Percentiles rank a stretch among this genome's conserved stretches.
These are phyloP conservation scores for Xylogone sp. DNA, from an alignment of 2,329 filamentous ascomycete genomes.

Conservation along the genomic window DNA sequence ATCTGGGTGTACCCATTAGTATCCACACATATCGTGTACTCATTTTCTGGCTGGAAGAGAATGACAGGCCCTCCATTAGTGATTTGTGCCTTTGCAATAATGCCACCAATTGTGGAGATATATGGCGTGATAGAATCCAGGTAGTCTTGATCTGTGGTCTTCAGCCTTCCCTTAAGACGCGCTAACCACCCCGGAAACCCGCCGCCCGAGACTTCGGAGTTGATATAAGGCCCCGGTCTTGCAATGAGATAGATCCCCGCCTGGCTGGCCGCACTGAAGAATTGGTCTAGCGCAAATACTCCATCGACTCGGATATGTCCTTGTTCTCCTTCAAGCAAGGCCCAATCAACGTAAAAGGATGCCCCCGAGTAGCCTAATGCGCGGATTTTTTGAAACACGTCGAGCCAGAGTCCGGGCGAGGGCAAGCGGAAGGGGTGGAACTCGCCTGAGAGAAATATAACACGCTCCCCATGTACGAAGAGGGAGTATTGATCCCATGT, in stretches of 20 bases:
- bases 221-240: conserved; percentile 68
- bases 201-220: conserved; percentile 70
- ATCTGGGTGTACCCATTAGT: too few species aligned
- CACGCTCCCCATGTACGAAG: conserved; percentile 64
- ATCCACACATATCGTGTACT: too few species aligned
- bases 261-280: conserved; percentile 68
- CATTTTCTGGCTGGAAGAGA: conserved; percentile 67
- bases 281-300: conserved; percentile 66
- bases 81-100: conserved; percentile 70
- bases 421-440: conserved; percentile 64
- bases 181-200: conserved; percentile 77
- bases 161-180: conserved; percentile 56
- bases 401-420: conserved; percentile 57
- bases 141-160: conserved; percentile 57
- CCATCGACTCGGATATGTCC: conserved; percentile 67
- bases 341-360: conserved; percentile 76
- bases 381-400: conserved; percentile 77
- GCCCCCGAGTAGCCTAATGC: conserved; percentile 73
- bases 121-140: conserved; percentile 61
- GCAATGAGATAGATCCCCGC: conserved; percentile 73
- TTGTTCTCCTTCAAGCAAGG: conserved; percentile 65
- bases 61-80: conserved; percentile 74
- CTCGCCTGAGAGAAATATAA: conserved; percentile 71
- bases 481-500: conserved; percentile 73
- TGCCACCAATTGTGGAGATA: conserved; percentile 53